These are phyloP conservation scores for Quercus alba DNA, from an alignment of 306 rosid species.

Conservation along the genomic window DNA sequence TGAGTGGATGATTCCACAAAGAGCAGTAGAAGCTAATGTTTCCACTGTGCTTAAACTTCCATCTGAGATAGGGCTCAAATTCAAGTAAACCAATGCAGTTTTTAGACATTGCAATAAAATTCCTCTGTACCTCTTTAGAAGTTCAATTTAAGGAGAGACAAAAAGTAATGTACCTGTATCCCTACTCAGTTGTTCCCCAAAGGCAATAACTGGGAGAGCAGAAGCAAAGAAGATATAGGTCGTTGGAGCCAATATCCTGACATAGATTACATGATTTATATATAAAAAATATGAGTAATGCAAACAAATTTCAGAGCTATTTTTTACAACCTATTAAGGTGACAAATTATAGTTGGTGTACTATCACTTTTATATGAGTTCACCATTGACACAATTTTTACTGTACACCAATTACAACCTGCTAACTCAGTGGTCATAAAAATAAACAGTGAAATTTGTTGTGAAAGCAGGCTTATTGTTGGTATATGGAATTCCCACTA, in stretches of 20 bases:
- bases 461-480: too few relatives aligned
- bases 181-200: constrained; percentile 65
- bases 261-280: neutral
- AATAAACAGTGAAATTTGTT: too few relatives aligned
- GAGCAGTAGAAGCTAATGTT: constrained; percentile 80
- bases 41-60: constrained; percentile 89
- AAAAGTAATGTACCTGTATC: constrained; percentile 52
- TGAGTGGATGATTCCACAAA: constrained; percentile 90
- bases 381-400: too few relatives aligned
- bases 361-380: too few relatives aligned
- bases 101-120: neutral
- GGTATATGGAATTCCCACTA: neutral
- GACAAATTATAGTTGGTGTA: too few relatives aligned
- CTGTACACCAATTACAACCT: too few relatives aligned
- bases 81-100: constrained; percentile 64
- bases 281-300: constrained; percentile 3
- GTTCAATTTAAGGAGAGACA: constrained; percentile 56
- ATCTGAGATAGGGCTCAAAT: constrained; percentile 24
- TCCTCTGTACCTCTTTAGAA: constrained; percentile 38
- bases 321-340: too few relatives aligned
- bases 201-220: constrained; percentile 81
- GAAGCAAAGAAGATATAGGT: constrained; percentile 78
- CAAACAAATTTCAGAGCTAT: neutral
- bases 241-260: constrained; percentile 76
- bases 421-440: too few relatives aligned